Evolutionary conservation across 176 grass and related monocot species (phyloP).

Genomic region (Alloteropsis semialata): DNA sequence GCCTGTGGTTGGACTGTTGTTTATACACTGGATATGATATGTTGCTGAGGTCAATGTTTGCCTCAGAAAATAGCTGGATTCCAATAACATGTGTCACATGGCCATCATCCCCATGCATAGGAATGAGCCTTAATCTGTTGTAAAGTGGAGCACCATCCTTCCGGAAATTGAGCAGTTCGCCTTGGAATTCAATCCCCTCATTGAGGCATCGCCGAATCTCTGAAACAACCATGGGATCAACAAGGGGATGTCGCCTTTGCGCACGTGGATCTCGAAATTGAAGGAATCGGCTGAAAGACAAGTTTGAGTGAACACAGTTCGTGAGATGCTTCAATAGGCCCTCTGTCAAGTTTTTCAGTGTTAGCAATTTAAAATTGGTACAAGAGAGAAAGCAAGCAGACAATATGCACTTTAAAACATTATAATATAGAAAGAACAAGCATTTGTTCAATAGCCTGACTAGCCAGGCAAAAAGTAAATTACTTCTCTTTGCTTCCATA

Average conservation of each 20-base stretch:
- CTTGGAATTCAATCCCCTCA: conserved; percentile 81
- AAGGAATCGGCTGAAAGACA: conserved; percentile 85
- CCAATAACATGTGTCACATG: conserved; percentile 80
- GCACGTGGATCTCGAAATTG: conserved; percentile 87
- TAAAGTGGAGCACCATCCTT: conserved; percentile 83
- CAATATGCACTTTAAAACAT: background rate
- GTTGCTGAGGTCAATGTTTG: conserved; percentile 58
- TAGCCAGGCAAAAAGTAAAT: background rate
- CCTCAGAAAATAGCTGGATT: conserved; percentile 80
- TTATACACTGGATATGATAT: conserved; percentile 88
- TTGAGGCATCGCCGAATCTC: conserved; percentile 74
- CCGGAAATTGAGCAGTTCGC: conserved; percentile 88
- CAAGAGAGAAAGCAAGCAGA: background rate
- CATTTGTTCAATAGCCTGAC: background rate
- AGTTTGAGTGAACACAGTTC: conserved; percentile 46
- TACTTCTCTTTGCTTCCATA: background rate
- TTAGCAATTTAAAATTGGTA: conserved; percentile 5
- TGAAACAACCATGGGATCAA: conserved; percentile 81
- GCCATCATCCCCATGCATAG: conserved; percentile 75
- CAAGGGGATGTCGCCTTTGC: conserved; percentile 78
- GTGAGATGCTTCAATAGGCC: conserved; percentile 42
- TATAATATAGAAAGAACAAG: background rate
- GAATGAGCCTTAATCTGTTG: conserved; percentile 73
- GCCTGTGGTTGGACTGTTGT: conserved; percentile 42
- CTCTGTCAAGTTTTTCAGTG: conserved; percentile 32